Base-by-base conservation (phyloP, 2,329 filamentous ascomycete genomes). In the Fusarium coffeatum region DNA sequence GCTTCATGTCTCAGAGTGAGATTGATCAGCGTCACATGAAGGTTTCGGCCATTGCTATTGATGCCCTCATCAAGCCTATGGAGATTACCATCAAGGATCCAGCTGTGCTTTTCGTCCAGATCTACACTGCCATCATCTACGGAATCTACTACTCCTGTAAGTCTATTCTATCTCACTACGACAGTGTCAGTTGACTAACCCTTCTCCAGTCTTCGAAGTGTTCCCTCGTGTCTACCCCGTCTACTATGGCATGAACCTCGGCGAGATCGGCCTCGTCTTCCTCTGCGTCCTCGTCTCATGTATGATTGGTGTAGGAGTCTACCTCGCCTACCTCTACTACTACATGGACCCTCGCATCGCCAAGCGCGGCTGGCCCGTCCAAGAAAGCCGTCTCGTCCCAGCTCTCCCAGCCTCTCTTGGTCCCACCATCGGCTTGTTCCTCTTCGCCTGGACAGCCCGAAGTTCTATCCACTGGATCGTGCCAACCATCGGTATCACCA, bases 151-250 rank as follows among this genome's bases (percentile, higher is more conserved):
- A 88, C 73, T 84, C 82, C 43, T 91, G 78, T 78, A 72, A 75
- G 78, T 37, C 11, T 4, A 9, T 20, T 9, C 7, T 6, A 8
- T 7, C 9, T n/a, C 13, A 22, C 7, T 30, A 9, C 5, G 8
- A n/a, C 20, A 13, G 28, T 2, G 23, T 18, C 4, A 15, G 16
- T 34, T 8, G 23, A 42, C 55, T 74, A 64, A 74, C 66, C 57
- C 16, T 18, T 16, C 18, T 48, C 47, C 27, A 80, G 78, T 82
- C 77, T 91, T 91, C 74, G 89, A 91, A 72, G 86, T 86, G n/a
- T 91, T 91, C 77, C 88, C 89, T 6, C 80, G 90, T 16, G 88
- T 91, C 58, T 92, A 89, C 76, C 83, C 84, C 4, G 82, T 82
- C 41, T 80, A 85, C 72, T 91, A 92, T 78, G 77, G 80, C 74